Evolutionary conservation across 768 basidiomycete genomes (phyloP).

Genomic region (Sarcomyxa edulis): DNA sequence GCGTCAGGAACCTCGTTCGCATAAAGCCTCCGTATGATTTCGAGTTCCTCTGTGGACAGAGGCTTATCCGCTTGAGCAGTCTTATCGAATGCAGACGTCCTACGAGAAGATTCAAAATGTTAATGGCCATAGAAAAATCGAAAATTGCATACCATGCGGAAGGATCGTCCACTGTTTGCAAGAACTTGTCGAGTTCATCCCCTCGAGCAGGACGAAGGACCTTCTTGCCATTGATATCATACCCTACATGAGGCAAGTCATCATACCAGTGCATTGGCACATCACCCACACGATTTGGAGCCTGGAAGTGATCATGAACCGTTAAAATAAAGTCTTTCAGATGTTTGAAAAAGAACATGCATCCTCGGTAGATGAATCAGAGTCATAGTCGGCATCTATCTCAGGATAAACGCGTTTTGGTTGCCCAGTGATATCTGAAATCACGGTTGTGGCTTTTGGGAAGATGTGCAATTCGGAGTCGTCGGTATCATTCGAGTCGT

Average conservation of each 20-base stretch:
- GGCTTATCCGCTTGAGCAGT: constrained; percentile 81
- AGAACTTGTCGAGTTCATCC: constrained; percentile 96
- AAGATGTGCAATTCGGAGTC: constrained; percentile 47
- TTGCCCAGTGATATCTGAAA: constrained; percentile 81
- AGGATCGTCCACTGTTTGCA: constrained; percentile 90
- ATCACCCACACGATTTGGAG: constrained; percentile 92
- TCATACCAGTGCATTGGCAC: constrained; percentile 99
- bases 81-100: constrained; percentile 93
- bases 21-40: constrained; percentile 90
- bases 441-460: constrained; percentile 62
- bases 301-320: constrained; percentile 36
- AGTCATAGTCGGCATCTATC: constrained; percentile 88
- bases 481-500: constrained; percentile 32
- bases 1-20: constrained; percentile 89
- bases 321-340: constrained; percentile 9
- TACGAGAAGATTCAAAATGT: constrained; percentile 18
- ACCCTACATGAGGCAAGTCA: constrained; percentile 98
- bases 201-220: constrained; percentile 91
- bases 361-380: constrained; percentile 89
- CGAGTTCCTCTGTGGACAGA: constrained; percentile 85
- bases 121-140: constrained; percentile 1
- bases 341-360: constrained; percentile 37
- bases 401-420: constrained; percentile 81
- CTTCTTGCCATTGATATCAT: constrained; percentile 91
- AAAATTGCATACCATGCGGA: constrained; percentile 65